These are phyloP conservation scores for Penicillium coprophilum DNA, from an alignment of 495 filamentous ascomycete species.

Conservation along the genomic window DNA sequence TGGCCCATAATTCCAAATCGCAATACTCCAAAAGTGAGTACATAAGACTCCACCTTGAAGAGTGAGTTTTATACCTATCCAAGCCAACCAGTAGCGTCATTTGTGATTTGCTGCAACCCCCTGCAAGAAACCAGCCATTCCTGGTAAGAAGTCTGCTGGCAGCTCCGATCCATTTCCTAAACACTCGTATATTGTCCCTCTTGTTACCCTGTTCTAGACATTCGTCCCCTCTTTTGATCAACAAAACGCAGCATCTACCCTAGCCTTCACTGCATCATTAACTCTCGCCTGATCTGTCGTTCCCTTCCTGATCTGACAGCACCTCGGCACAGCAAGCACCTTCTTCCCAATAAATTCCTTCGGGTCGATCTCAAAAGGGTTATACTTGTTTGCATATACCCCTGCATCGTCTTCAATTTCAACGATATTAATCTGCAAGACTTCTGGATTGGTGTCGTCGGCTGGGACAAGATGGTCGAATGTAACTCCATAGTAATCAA, in stretches of 20 bases:
- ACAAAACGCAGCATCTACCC: too few relatives aligned
- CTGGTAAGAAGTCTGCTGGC: not conserved
- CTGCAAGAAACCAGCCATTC: not conserved
- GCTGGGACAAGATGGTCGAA: constrained; percentile 39
- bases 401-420: constrained; percentile 32
- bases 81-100: not conserved
- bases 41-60: not conserved
- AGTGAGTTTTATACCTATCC: not conserved
- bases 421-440: constrained; percentile 36
- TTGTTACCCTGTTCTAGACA: too few relatives aligned
- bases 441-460: constrained; percentile 32
- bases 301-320: constrained; percentile 40
- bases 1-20: too few relatives aligned
- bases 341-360: constrained; percentile 38
- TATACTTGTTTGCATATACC: constrained; percentile 29
- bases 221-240: too few relatives aligned
- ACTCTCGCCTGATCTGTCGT: too few relatives aligned
- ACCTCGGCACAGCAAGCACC: constrained; percentile 38
- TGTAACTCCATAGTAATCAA: constrained; percentile 43
- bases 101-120: not conserved
- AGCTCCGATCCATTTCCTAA: not conserved
- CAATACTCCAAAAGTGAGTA: not conserved
- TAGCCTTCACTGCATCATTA: too few relatives aligned
- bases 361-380: constrained; percentile 31
- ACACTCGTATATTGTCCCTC: too few relatives aligned